A percentile compares a stretch with the other conserved stretches of the same genome.
Conservation (phyloP, 2,329 filamentous ascomycete species). For the Diaporthe australafricana region DNA sequence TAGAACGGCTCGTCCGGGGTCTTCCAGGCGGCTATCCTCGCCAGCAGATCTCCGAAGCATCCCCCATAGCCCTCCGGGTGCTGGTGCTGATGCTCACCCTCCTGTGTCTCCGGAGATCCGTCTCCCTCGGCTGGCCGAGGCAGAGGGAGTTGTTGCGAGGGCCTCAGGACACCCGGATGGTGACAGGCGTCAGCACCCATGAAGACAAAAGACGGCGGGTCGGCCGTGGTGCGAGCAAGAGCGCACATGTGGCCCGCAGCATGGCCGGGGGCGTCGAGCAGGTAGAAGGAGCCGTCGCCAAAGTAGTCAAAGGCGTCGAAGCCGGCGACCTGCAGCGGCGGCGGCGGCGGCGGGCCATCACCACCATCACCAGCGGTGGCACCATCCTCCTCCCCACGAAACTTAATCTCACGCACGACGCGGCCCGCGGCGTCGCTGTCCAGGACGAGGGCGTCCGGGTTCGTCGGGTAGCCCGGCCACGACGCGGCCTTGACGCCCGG, state of each 20-base stretch:
- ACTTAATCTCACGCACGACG: too few species aligned
- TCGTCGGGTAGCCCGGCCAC: slow-evolving; percentile 40
- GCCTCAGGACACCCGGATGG: slow-evolving; percentile 46
- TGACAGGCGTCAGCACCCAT: slow-evolving; percentile 52
- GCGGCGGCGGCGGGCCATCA: too few species aligned
- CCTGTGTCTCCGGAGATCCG: too few species aligned
- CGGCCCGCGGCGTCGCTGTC: slow-evolving; percentile 7
- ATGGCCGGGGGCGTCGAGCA: slow-evolving; percentile 48
- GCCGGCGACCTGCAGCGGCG: too few species aligned
- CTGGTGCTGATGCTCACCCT: too few species aligned
- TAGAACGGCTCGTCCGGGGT: too few species aligned
- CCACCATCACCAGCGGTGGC: too few species aligned
- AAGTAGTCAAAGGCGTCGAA: slow-evolving; percentile 49
- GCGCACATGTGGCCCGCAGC: slow-evolving; percentile 47
- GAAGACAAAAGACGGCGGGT: slow-evolving; percentile 46
- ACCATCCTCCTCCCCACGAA: too few species aligned
- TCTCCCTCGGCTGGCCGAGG: too few species aligned
- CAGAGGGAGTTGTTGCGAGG: slow-evolving; percentile 42
- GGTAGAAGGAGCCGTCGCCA: slow-evolving; percentile 46
- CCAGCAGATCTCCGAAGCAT: too few species aligned
- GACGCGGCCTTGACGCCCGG: slow-evolving; percentile 38
- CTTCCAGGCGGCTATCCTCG: too few species aligned
- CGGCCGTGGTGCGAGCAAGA: slow-evolving; percentile 44
- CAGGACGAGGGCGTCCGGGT: slow-evolving; percentile 30
- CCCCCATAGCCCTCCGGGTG: too few species aligned